Evolutionary conservation across 352 stramenopile genomes (phyloP), one percentile per base, ranked within the genome.

Genomic region (Globisporangium mamillatum): DNA sequence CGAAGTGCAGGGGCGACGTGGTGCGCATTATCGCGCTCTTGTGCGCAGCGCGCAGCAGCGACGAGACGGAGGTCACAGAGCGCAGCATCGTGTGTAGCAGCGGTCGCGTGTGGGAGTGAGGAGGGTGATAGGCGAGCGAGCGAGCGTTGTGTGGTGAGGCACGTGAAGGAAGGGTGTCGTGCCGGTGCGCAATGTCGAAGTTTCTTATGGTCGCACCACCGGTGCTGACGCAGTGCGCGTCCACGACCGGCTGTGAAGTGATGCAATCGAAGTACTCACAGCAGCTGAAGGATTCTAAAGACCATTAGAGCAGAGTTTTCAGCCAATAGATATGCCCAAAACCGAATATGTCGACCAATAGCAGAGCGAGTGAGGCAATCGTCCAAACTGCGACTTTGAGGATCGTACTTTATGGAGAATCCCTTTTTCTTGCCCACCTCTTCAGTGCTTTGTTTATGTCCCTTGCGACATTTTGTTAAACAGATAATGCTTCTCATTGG

Each of bases 111-210:
- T 14, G 56, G 8, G 56, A 61, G 56, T 61, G 56, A 61, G 55
- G 4, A n/a, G 25, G 25, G 18, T 46, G 25, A 12, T 16, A 59
- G 53, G 54, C 54, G 7, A 29, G 6, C 32, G 54, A 46, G 38
- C n/a, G 54, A 12, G 18, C 4, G 27, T 34, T 57, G 24, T 14
- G 24, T 14, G 53, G 38, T 44, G 36, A 16, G 36, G 36, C 36
- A 14, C 29, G 24, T 52, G 44, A 52, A 52, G 18, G 22, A 20
- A 24, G 44, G 44, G 44, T 52, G 44, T 10, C 55, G 29, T 27
- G 55, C 55, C 6, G 29, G 7, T 44, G 55, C 18, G 55, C 55
- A 36, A 61, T 48, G 56, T 61, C 56, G 56, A 61, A 61, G 56
- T 61, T 61, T 61, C 55, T 60, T 24, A 4, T 60, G 55, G 20